These are phyloP conservation scores for Eucalyptus curtisii DNA, from an alignment of 345 rosid genomes.

Conservation along the genomic window DNA sequence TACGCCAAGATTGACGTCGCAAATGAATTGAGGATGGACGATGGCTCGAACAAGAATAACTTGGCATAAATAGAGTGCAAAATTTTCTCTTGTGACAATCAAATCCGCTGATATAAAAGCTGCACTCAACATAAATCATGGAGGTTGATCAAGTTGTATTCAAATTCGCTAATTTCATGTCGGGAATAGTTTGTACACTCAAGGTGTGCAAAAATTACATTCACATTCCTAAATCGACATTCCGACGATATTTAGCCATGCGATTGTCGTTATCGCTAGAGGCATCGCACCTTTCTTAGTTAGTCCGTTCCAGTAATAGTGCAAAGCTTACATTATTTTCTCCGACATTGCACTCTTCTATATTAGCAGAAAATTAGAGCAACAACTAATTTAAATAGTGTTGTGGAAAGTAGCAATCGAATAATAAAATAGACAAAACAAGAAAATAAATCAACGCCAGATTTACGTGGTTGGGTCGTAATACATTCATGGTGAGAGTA, in stretches of 20 bases:
- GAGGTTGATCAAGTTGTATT: background rate
- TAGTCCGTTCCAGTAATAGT: too few species aligned
- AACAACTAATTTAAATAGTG: too few species aligned
- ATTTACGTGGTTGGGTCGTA: too few species aligned
- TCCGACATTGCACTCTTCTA: too few species aligned
- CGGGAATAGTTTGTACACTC: background rate
- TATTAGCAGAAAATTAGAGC: too few species aligned
- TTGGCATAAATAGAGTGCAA: background rate
- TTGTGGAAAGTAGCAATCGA: too few species aligned
- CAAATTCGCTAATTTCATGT: background rate
- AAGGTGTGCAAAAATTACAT: background rate
- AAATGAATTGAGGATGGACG: background rate
- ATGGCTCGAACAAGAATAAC: background rate
- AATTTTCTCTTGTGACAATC: background rate
- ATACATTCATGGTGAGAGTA: too few species aligned
- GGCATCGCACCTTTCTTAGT: too few species aligned
- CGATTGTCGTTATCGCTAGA: background rate
- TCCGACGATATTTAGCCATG: background rate
- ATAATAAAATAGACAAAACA: too few species aligned
- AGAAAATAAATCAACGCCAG: rapidly evolving
- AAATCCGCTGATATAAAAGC: background rate
- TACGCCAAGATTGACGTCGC: background rate
- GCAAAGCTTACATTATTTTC: too few species aligned
- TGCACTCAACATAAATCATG: background rate
- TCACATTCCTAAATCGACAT: background rate